Base-by-base conservation (phyloP, 1,284 basidiomycete genomes). In the Phylloboletellus chloephorus region DNA sequence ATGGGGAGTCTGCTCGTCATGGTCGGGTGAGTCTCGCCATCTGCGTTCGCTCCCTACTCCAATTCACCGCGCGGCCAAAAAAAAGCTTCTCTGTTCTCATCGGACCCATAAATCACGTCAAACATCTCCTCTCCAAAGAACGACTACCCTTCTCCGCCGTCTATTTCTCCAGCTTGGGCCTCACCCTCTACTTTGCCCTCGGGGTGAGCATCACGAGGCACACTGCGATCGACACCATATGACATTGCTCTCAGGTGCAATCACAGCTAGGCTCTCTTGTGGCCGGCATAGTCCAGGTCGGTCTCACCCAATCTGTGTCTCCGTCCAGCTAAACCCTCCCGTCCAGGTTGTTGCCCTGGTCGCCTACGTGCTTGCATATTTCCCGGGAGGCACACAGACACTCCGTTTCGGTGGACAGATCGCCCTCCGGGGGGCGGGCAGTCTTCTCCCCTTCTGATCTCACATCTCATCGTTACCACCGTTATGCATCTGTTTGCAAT, bases 151-250 rank as follows among this genome's bases (percentile, higher is more conserved):
- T 97, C 67, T 89, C 92, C 4, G 54, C 74, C 24, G 75, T 89
- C 3, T 97, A 97, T 66, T 77, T 97, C 51, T 68, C 70, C 19
- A 90, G 86, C 47, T 70, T 96, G 3, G 83, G 70, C 5, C 69
- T 92, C 5, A 96, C 93, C 1, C 72, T 96, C 10, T 94, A 90
- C 62, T 94, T 95, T 61, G 81, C 92, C 0, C 71, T 96, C 33
- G 87, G 82, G 15, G 88, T 92, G 61, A 53, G 83, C 15, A 61
- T 26, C 11, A 16, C 13, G 6, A 35, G 36, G 13, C 22, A 19
- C 35, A 12, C 8, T 21, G 19, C 9, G 24, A 17, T 6, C 4
- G 10, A 4, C 30, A 29, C 34, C 43, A 33, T 29, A 36, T 41
- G 25, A 34, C 29, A 6, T 3, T 24, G 10, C 7, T 32, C 33